Conservation (phyloP, 805 yeast species). For the Alloascoidea hylecoeti region DNA sequence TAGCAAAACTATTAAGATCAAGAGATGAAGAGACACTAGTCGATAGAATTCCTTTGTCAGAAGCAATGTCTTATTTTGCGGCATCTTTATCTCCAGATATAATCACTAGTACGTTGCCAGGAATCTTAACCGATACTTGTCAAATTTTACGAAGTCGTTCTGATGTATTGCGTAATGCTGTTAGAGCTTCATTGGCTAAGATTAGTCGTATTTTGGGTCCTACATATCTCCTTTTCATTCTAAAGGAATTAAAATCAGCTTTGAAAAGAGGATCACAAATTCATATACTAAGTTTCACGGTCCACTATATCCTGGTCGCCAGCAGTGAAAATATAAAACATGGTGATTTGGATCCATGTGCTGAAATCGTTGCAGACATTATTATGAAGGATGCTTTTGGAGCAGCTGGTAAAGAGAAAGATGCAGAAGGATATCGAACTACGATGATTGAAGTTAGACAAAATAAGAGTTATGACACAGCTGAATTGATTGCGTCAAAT, state of each 20-base stretch:
- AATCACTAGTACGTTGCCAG: constrained; percentile 54
- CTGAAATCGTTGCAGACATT: constrained; percentile 44
- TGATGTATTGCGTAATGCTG: constrained; percentile 79
- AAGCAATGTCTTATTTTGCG: constrained; percentile 59
- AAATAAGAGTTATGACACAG: constrained; percentile 80
- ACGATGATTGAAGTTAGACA: constrained; percentile 84
- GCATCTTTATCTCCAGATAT: constrained; percentile 44
- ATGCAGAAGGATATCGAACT: constrained; percentile 79
- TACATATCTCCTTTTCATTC: constrained; percentile 53
- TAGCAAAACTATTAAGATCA: constrained; percentile 36
- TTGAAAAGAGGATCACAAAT: constrained; percentile 83
- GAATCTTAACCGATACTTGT: constrained; percentile 73
- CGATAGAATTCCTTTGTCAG: constrained; percentile 65
- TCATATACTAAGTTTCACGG: constrained; percentile 82
- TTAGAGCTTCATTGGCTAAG: constrained; percentile 59
- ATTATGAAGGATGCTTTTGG: constrained; percentile 93
- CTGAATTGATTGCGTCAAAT: constrained; percentile 58
- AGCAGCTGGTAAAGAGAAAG: constrained; percentile 84
- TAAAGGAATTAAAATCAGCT: constrained; percentile 68
- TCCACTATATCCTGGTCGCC: constrained; percentile 56
- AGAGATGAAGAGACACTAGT: constrained; percentile 57
- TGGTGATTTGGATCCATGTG: constrained; percentile 62
- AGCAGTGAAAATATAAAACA: constrained; percentile 31
- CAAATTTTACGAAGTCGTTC: constrained; percentile 77
- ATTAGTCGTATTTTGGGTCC: constrained; percentile 60